Percentiles rank a stretch among this genome's conserved stretches.
Evolutionary conservation across 768 basidiomycete genomes (phyloP).

Genomic region (Mycena chlorophos): DNA sequence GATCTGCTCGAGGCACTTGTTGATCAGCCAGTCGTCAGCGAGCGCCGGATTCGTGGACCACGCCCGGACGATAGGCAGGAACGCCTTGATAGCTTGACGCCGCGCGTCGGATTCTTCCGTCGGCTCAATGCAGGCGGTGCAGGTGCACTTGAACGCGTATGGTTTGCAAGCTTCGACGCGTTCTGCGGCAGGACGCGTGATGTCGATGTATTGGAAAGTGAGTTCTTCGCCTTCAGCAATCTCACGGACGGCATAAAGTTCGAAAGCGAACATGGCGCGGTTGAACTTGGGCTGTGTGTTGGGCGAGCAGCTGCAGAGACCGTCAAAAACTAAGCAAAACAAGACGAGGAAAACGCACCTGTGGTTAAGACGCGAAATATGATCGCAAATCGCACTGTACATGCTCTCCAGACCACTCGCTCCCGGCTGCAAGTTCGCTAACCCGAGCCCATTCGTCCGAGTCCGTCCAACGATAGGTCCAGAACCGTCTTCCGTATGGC

Average conservation of each 20-base stretch:
- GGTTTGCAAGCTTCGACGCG: constrained; percentile 28
- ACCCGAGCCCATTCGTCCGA: constrained; percentile 27
- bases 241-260: constrained; percentile 23
- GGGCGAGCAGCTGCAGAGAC: constrained; percentile 24
- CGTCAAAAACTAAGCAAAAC: not conserved
- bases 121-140: constrained; percentile 28
- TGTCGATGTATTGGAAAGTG: constrained; percentile 28
- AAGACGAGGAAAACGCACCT: constrained; percentile 16
- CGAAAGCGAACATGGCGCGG: constrained; percentile 19
- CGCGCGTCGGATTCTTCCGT: not conserved
- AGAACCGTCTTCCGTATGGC: constrained; percentile 31
- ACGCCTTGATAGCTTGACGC: not conserved
- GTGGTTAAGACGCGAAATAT: constrained; percentile 29
- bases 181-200: constrained; percentile 15
- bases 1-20: constrained; percentile 2
- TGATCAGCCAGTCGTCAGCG: constrained; percentile 10
- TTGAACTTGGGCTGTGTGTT: constrained; percentile 27
- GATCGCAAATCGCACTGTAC: constrained; percentile 18
- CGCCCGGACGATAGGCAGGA: constrained; percentile 28
- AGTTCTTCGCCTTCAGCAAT: constrained; percentile 36
- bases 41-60: constrained; percentile 31
- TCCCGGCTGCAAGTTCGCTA: not conserved
- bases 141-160: constrained; percentile 35
- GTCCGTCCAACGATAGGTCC: constrained; percentile 30
- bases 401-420: not conserved